These are phyloP conservation scores for Diaporthe sp. DNA, from an alignment of 2,329 filamentous ascomycete genomes.

Conservation along the genomic window DNA sequence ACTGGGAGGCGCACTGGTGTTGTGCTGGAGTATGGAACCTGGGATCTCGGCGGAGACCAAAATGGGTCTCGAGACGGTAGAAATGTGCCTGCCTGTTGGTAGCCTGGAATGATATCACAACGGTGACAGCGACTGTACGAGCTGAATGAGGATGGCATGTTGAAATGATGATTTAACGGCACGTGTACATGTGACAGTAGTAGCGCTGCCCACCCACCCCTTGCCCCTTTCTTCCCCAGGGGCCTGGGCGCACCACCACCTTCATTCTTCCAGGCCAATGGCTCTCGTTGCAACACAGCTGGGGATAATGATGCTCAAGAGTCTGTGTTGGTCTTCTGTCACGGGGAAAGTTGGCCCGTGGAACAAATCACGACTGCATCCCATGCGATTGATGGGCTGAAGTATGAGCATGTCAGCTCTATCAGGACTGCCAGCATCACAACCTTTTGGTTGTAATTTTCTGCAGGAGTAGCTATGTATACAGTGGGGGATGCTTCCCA, in stretches of 20 bases:
- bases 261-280: neutral
- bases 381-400: neutral
- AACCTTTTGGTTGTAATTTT: neutral
- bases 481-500: neutral
- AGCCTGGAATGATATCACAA: neutral
- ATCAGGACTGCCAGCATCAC: neutral
- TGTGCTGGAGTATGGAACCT: neutral
- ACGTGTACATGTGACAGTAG: neutral
- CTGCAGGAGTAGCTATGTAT: neutral
- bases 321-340: neutral
- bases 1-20: neutral
- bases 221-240: too few species aligned
- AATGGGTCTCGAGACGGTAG: neutral
- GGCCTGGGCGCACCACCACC: too few species aligned
- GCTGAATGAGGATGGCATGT: conserved; percentile 14
- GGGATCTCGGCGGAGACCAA: neutral
- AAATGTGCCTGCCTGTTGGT: neutral
- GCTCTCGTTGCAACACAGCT: neutral
- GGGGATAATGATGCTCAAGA: too few species aligned
- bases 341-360: too few species aligned
- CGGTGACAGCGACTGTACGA: conserved; percentile 1
- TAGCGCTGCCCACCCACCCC: too few species aligned
- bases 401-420: neutral
- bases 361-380: neutral
- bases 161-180: neutral